Conservation (phyloP, 192 early-diverging fungal species). For the Mortierella hygrophila region DNA sequence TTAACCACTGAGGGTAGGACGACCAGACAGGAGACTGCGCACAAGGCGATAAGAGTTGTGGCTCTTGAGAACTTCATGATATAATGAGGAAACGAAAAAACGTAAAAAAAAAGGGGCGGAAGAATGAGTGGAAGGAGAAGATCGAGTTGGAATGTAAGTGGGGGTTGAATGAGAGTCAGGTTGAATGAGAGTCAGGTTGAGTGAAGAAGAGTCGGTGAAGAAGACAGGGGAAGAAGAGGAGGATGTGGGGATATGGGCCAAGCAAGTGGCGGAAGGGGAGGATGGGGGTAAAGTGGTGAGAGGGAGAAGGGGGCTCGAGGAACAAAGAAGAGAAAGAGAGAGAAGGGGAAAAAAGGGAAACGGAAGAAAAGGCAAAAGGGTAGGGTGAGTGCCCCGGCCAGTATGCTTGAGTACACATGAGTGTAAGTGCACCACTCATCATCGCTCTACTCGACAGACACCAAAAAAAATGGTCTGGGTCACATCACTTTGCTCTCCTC, state of each 20-base stretch:
- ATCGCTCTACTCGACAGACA: background rate
- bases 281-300: constrained; percentile 1
- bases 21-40: constrained; percentile 12
- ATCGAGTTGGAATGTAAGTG: background rate
- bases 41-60: constrained; percentile 15
- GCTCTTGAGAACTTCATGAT: constrained; percentile 38
- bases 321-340: constrained; percentile 3
- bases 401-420: background rate
- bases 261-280: constrained; percentile 1
- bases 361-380: background rate
- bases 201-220: background rate
- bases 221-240: constrained; percentile 4
- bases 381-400: background rate
- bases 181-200: background rate
- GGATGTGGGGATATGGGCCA: background rate
- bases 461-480: background rate
- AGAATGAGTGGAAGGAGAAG: background rate
- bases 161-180: background rate
- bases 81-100: background rate
- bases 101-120: constrained; percentile 2
- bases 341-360: background rate
- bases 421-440: background rate
- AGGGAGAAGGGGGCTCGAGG: background rate
- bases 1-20: background rate
- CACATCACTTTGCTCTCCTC: background rate